Evolutionary conservation across 2,329 filamentous ascomycete species (phyloP).

Genomic region (Penicillium sp.): DNA sequence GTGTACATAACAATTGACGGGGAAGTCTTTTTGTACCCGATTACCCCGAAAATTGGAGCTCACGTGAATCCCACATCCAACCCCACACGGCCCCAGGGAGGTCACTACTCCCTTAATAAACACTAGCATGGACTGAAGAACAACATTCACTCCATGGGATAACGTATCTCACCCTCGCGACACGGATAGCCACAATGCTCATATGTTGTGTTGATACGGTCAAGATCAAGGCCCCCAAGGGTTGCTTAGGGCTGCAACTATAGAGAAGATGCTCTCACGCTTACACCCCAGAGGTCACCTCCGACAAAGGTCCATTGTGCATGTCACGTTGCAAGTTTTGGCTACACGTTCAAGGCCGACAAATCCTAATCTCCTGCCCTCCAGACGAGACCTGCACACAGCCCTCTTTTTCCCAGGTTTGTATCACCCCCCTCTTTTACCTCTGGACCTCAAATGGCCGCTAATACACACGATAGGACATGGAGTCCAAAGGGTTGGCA

Average conservation of each 20-base stretch:
- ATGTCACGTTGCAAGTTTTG: background rate
- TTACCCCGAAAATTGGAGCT: conserved; percentile 2
- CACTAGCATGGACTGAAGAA: background rate
- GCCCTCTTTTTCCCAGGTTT: conserved; percentile 49
- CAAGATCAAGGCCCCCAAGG: conserved; percentile 14
- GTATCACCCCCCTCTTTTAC: background rate
- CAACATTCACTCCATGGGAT: background rate
- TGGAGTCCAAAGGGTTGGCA: conserved; percentile 84
- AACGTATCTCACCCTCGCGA: background rate
- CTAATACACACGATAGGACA: conserved; percentile 59
- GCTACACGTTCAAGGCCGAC: background rate
- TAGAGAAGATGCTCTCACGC: conserved; percentile 21
- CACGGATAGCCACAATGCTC: conserved; percentile 17
- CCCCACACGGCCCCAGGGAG: background rate
- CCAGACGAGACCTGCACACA: conserved; percentile 32
- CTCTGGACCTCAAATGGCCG: background rate
- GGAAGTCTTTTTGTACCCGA: background rate
- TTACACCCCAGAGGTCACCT: background rate
- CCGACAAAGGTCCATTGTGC: background rate
- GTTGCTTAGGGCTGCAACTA: conserved; percentile 11
- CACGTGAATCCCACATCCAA: conserved; percentile 4
- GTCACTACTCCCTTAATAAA: background rate
- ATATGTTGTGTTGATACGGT: conserved; percentile 9
- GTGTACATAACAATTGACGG: background rate
- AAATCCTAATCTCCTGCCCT: background rate